Evolutionary conservation across 1,139 yeast genomes (phyloP).

Genomic region (Zygosaccharomyces sapae): DNA sequence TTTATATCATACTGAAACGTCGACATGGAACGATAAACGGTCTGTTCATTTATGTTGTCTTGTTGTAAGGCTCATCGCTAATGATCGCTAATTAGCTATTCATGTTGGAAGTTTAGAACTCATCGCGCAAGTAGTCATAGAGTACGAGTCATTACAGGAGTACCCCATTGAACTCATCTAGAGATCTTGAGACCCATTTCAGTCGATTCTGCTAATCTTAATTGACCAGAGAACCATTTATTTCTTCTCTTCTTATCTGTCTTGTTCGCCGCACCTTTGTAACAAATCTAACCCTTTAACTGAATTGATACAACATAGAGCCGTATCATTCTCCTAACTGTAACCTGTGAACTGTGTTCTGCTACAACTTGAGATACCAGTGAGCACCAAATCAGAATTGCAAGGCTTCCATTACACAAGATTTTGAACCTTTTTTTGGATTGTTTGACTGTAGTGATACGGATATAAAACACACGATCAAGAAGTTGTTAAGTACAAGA

Average conservation of each 20-base stretch:
- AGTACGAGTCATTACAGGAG: not conserved
- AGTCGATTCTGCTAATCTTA: not conserved
- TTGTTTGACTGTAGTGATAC: slow-evolving; percentile 2
- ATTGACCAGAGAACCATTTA: not conserved
- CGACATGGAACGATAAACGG: slow-evolving; percentile 8
- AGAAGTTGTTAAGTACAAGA: slow-evolving; percentile 3
- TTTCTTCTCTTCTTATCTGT: not conserved
- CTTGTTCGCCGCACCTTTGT: not conserved
- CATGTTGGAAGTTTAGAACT: not conserved
- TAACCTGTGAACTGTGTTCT: too few species aligned
- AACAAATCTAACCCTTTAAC: not conserved
- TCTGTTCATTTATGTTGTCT: not conserved
- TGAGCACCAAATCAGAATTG: not conserved
- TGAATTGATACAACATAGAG: not conserved
- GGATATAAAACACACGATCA: slow-evolving; percentile 1
- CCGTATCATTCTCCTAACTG: too few species aligned
- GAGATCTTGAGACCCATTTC: not conserved
- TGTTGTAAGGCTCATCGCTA: not conserved
- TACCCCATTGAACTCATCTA: not conserved
- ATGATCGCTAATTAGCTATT: not conserved
- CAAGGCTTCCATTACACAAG: not conserved
- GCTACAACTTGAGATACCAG: too few species aligned
- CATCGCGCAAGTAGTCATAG: not conserved
- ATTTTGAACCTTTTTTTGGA: not conserved
- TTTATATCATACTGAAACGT: slow-evolving; percentile 48